Percentiles rank a stretch among this genome's conserved stretches.
phyloP scores from a whole-genome alignment of 345 rosid species.

The Salix exigua region DNA sequence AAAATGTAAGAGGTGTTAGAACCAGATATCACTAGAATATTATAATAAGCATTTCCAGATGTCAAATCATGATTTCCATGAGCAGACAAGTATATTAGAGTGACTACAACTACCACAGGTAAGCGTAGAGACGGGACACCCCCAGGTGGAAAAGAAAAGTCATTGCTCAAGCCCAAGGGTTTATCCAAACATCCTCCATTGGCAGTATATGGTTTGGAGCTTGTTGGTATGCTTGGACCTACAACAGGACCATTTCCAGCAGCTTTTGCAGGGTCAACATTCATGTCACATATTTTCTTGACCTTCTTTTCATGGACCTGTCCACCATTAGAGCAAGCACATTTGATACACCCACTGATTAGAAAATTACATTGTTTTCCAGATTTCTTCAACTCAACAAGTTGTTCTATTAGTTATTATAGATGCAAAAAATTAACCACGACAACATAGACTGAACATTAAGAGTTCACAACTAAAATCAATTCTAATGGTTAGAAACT shows the following conservation, averaged over 20 bases:
- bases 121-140: constrained; percentile 67
- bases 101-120: constrained; percentile 83
- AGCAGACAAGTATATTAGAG: constrained; percentile 13
- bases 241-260: constrained; percentile 42
- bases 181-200: constrained; percentile 58
- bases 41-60: background rate
- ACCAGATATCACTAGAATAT: background rate
- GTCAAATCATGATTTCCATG: background rate
- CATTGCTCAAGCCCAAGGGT: constrained; percentile 34
- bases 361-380: background rate
- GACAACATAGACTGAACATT: background rate
- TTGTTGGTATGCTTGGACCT: constrained; percentile 41
- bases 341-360: background rate
- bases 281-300: constrained; percentile 76
- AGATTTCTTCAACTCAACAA: background rate
- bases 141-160: constrained; percentile 53
- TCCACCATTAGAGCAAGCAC: constrained; percentile 10
- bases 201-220: constrained; percentile 32
- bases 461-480: background rate
- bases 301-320: constrained; percentile 97
- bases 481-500: background rate
- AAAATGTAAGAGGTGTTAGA: constrained; percentile 2
- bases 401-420: background rate
- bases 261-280: constrained; percentile 52
- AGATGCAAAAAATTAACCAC: background rate